Conservation (phyloP, 139 green algal genomes). For the Desmodesmus armatus region DNA sequence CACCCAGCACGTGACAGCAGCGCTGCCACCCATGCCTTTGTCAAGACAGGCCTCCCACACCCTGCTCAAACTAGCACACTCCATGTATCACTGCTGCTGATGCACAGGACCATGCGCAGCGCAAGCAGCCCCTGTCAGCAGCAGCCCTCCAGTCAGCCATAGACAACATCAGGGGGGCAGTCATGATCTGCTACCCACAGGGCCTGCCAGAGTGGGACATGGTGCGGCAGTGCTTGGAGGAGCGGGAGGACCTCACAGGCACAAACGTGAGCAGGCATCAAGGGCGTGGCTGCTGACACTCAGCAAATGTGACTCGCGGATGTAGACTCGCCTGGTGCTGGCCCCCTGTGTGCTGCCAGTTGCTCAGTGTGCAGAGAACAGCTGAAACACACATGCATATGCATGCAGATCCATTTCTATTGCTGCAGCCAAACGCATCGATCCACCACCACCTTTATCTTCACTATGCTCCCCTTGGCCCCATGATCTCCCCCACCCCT, state of each 20-base stretch:
- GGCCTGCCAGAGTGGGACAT: conserved; percentile 86
- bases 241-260: conserved; percentile 71
- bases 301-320: no score
- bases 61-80: background rate
- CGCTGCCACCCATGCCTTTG: background rate
- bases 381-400: no score
- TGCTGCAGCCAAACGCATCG: background rate
- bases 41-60: no score
- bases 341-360: no score
- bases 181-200: conserved; percentile 91
- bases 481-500: background rate
- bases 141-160: conserved; percentile 69
- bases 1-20: background rate
- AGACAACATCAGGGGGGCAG: conserved; percentile 80
- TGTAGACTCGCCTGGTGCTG: no score
- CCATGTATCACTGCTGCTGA: background rate
- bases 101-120: background rate
- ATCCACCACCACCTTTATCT: background rate
- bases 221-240: conserved; percentile 76
- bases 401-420: no score
- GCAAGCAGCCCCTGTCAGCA: conserved; percentile 69
- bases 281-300: no score
- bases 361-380: no score
- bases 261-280: conserved; percentile 66
- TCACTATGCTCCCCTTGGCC: background rate